Evolutionary conservation across 805 yeast genomes (phyloP).

Genomic region (Candida insectalens): DNA sequence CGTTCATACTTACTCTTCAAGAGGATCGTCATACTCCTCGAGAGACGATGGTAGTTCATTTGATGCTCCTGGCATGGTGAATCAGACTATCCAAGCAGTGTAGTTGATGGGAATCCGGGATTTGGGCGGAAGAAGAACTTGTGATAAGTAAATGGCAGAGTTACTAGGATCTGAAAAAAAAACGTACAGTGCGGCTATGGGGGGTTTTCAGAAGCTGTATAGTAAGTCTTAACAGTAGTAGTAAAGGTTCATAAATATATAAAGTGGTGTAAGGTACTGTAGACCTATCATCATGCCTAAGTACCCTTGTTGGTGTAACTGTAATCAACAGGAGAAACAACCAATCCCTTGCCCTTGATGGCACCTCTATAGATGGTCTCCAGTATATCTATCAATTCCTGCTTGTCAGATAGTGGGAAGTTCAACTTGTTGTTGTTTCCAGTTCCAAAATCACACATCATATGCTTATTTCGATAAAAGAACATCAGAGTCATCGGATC

Average conservation of each 20-base stretch:
- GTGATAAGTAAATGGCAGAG: no score
- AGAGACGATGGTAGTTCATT: conserved; percentile 35
- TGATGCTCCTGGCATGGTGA: conserved; percentile 1
- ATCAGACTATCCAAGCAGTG: no score
- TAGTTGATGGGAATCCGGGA: no score
- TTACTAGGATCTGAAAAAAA: no score
- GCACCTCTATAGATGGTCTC: conserved; percentile 92
- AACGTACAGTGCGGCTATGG: no score
- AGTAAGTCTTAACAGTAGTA: no score
- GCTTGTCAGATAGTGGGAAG: conserved; percentile 67
- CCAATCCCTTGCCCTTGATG: conserved; percentile 84
- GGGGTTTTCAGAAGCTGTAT: no score
- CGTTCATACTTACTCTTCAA: conserved; percentile 36
- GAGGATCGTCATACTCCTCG: conserved; percentile 28
- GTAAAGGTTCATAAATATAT: no score
- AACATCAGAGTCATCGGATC: conserved; percentile 93
- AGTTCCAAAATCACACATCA: conserved; percentile 98
- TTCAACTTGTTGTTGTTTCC: conserved; percentile 94
- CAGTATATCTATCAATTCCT: conserved; percentile 83
- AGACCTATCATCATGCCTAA: no score
- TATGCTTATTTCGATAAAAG: conserved; percentile 84
- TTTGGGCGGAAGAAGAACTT: no score
- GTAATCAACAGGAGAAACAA: conserved; percentile 71
- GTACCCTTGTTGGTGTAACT: conserved; percentile 22
- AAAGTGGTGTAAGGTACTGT: no score